Conservation (phyloP, 768 basidiomycete species). For the Phylloporus arenicola region DNA sequence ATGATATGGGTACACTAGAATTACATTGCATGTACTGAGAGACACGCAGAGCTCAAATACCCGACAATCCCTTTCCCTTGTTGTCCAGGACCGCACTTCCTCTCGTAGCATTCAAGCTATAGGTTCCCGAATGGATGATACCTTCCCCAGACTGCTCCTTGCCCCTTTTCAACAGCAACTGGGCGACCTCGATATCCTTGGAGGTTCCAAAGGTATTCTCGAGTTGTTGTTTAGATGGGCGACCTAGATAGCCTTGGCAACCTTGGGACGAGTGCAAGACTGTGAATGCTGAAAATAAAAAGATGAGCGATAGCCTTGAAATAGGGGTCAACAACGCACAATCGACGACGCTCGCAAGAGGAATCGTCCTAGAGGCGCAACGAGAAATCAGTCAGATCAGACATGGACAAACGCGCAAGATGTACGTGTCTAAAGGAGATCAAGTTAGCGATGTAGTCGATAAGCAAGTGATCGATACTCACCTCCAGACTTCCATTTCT, state of each 20-base stretch:
- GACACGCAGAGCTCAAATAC: slow-evolving; percentile 25
- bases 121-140: slow-evolving; percentile 24
- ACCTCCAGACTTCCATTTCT: slow-evolving; percentile 82
- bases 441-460: slow-evolving; percentile 9
- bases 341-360: slow-evolving; percentile 74
- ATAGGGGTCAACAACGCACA: slow-evolving; percentile 42
- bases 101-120: slow-evolving; percentile 19
- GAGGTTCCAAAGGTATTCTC: slow-evolving; percentile 63
- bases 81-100: slow-evolving; percentile 37
- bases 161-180: slow-evolving; percentile 58
- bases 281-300: slow-evolving; percentile 49
- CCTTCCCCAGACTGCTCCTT: slow-evolving; percentile 50
- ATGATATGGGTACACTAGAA: slow-evolving; percentile 5
- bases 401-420: not conserved
- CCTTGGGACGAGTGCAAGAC: slow-evolving; percentile 72
- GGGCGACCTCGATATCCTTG: slow-evolving; percentile 61
- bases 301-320: not conserved
- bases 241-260: slow-evolving; percentile 67
- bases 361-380: slow-evolving; percentile 48
- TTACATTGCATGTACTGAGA: slow-evolving; percentile 10
- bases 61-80: slow-evolving; percentile 35
- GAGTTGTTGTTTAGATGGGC: slow-evolving; percentile 79
- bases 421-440: slow-evolving; percentile 60
- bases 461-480: slow-evolving; percentile 19
- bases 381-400: slow-evolving; percentile 10